Conservation (phyloP, 768 basidiomycete genomes). For the Lactifluus rugatus region DNA sequence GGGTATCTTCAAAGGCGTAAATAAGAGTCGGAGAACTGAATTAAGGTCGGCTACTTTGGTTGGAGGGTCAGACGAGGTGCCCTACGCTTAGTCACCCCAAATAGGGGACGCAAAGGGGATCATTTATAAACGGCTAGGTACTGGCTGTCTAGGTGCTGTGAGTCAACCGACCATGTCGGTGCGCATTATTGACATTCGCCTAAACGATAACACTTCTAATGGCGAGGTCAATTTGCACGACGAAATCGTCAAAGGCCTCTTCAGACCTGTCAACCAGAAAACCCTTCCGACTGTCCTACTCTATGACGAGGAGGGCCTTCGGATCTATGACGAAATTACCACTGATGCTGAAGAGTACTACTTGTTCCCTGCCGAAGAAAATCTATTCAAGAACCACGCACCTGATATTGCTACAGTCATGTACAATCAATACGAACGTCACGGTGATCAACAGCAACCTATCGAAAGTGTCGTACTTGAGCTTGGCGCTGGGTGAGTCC, state of each 20-base stretch:
- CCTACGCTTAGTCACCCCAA: too few species aligned
- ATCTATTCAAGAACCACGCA: slow-evolving; percentile 64
- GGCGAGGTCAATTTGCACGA: slow-evolving; percentile 27
- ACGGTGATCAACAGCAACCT: slow-evolving; percentile 19
- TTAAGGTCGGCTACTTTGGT: too few species aligned
- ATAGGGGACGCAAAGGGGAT: too few species aligned
- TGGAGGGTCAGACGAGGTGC: too few species aligned
- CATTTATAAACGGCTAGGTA: too few species aligned
- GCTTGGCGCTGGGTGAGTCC: slow-evolving; percentile 86
- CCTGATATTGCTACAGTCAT: slow-evolving; percentile 67
- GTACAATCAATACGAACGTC: slow-evolving; percentile 36
- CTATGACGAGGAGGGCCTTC: slow-evolving; percentile 80
- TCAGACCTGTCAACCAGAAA: slow-evolving; percentile 44
- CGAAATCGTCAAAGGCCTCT: slow-evolving; percentile 47
- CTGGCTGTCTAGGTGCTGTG: too few species aligned
- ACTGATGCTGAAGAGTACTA: slow-evolving; percentile 78
- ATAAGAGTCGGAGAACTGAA: too few species aligned
- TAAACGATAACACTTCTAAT: slow-evolving; percentile 28
- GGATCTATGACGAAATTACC: slow-evolving; percentile 80
- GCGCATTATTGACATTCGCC: slow-evolving; percentile 45
- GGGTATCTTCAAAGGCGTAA: too few species aligned
- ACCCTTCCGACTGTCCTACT: slow-evolving; percentile 73
- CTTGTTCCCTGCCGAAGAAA: slow-evolving; percentile 80
- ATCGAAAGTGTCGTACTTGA: slow-evolving; percentile 63
- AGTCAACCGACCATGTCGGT: slow-evolving; percentile 3